Percentiles rank a stretch among this genome's conserved stretches.
Evolutionary conservation across 129 eudicot genomes (phyloP).

Genomic region (Arctium minus): DNA sequence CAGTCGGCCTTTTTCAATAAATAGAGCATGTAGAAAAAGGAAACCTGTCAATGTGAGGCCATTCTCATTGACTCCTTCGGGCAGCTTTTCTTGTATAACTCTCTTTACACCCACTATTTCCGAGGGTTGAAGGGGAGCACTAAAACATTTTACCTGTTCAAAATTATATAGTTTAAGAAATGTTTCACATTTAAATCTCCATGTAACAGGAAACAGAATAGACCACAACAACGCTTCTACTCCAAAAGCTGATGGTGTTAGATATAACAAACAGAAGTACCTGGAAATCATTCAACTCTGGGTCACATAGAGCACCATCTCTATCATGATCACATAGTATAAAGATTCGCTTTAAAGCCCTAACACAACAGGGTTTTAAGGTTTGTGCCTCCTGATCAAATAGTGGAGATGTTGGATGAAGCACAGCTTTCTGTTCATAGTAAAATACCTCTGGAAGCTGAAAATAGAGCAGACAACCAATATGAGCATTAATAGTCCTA

Average conservation of each 20-base stretch:
- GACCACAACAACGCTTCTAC: background rate
- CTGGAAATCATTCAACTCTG: conserved; percentile 81
- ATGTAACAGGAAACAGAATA: background rate
- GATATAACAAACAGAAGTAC: conserved; percentile 19
- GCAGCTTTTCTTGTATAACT: conserved; percentile 74
- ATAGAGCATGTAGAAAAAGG: conserved; percentile 72
- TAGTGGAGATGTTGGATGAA: conserved; percentile 77
- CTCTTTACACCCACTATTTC: conserved; percentile 73
- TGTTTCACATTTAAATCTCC: background rate
- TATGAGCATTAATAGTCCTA: background rate
- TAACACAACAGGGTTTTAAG: conserved; percentile 63
- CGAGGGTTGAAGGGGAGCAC: conserved; percentile 74
- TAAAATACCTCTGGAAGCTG: conserved; percentile 74
- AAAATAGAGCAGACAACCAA: background rate
- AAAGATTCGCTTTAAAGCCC: conserved; percentile 72
- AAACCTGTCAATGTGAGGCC: conserved; percentile 87
- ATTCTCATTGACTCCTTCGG: conserved; percentile 67
- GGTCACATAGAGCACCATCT: conserved; percentile 82
- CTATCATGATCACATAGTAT: conserved; percentile 72
- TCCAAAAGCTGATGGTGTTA: background rate
- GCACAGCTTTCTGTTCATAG: conserved; percentile 70
- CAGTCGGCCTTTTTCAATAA: conserved; percentile 70
- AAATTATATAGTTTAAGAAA: background rate
- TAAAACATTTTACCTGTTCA: conserved; percentile 67
- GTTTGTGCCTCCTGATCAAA: conserved; percentile 82